Evolutionary conservation across 257 asterid genomes (phyloP).

Genomic region (Rauvolfia tetraphylla): DNA sequence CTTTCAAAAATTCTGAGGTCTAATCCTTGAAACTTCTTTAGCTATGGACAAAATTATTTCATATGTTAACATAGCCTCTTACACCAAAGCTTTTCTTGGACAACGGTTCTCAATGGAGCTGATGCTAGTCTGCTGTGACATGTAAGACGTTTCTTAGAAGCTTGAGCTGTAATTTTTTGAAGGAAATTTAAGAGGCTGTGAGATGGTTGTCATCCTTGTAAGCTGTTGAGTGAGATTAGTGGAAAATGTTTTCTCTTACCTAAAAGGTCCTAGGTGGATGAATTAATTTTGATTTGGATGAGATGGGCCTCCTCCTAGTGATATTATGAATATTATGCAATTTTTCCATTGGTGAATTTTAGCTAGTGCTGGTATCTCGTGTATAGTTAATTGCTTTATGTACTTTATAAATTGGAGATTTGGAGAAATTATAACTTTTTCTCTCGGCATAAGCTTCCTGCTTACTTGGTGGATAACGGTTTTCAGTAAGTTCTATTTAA

Average conservation of each 20-base stretch:
- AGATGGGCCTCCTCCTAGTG: not conserved
- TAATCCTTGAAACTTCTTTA: not conserved
- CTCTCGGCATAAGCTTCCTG: not conserved
- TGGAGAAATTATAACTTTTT: not conserved
- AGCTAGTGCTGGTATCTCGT: not conserved
- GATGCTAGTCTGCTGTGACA: not conserved
- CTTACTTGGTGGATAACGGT: not conserved
- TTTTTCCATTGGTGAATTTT: not conserved
- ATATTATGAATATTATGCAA: not conserved
- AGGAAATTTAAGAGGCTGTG: not conserved
- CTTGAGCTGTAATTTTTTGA: not conserved
- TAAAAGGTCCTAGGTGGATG: not conserved
- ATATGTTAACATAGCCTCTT: not conserved
- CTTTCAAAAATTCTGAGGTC: not conserved
- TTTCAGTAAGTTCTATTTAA: not conserved
- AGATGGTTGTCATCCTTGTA: not conserved
- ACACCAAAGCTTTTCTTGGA: slow-evolving; percentile 3
- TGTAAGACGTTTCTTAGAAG: not conserved
- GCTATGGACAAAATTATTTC: no score
- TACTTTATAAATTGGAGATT: not conserved
- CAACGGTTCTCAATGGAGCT: not conserved
- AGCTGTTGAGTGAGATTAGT: no score
- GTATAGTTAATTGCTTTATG: not conserved
- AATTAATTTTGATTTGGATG: not conserved
- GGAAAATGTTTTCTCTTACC: not conserved